Evolutionary conservation across 1,139 yeast species (phyloP), one percentile per base, ranked within the genome.

Genomic region (Yamadazyma oceani): DNA sequence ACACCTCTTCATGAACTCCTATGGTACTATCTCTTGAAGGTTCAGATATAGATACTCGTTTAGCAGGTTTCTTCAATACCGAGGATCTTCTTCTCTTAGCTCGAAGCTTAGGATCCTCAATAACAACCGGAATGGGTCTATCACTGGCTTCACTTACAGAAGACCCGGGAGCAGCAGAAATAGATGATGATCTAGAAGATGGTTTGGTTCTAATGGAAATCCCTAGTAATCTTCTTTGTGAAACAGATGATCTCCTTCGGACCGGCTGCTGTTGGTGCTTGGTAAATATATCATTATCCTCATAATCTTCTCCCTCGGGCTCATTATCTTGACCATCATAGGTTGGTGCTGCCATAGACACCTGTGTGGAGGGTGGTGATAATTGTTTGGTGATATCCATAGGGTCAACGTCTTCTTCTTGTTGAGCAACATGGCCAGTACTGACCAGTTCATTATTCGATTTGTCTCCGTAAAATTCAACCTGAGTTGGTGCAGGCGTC

Each of bases 151-250:
- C 42, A 17, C 44, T 27, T 11, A 45, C 40, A 14, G 53, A 41
- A 11, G 39, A 38, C 28, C 49, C 33, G 2, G 46, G 45, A 15
- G 37, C 31, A 25, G 45, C 36, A 21, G 46, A 27, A 36, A 54
- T 31, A n/a, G 53, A 47, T 3, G 46, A 37, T 4, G 55, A 46
- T 5, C 64, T 46, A 1, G 73, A 66, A 2, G 60, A 46, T 1
- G 73, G 64, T 32, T 67, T 53, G 29, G 57, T 58, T 36, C 67
- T 44, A 30, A 55, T 47, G 12, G 55, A 50, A 4, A 69, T 67
- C 10, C 73, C 70, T 0, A 73, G 64, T 31, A 70, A 55, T 38
- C 75, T 45, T 34, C 71, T 55, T 37, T 60, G 71, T 10, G 61
- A 51, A 4, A 58, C 53, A 6, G 69, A 60, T 3, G 69, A 60